Evolutionary conservation across 345 rosid genomes (phyloP), one percentile per base, ranked within the genome.

Genomic region (Angophora floribunda): DNA sequence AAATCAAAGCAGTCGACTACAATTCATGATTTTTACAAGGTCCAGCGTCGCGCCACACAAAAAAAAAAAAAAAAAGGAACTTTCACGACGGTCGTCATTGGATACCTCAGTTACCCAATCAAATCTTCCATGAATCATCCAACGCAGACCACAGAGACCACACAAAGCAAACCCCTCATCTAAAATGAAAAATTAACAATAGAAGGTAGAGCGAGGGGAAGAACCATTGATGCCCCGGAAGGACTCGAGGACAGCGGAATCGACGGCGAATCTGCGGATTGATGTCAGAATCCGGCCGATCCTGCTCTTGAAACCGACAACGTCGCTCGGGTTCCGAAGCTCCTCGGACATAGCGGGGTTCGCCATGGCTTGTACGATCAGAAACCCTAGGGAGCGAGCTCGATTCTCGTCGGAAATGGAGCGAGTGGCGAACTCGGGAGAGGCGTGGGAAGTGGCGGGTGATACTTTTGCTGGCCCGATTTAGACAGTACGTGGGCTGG

Each of bases 221-320:
- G 53, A 52, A 85, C 87, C 87, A 44, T n/a, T 52, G 5, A 21
- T 32, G 59, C 50, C 87, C 61, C 45, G 24, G 28, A 85, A 49
- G 87, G 61, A 52, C 28, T 85, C 65, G 65, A 44, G 28, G 87
- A 85, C 26, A 1, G 65, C 61, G 87, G 63, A 85, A n/a, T 85
- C 87, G 44, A 85, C 87, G 16, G 47, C 61, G 87, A 52, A 85
- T 28, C 61, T 85, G 61, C 87, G 47, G 87, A 85, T 9, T 36
- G 41, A 85, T 1, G 65, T 30, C 0, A 85, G 87, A 24, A 85
- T 52, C 7, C 44, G 13, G 7, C 65, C 65, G 95, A 92, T 86
- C 97, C 92, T 51, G 96, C 49, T 75, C 82, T 75, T 75, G 82
- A 75, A 19, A 19, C 82, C 49, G 10, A 75, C 49, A 49, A 41